Evolutionary conservation across 345 rosid species (phyloP), one percentile per base, ranked within the genome.

Genomic region (Salix purpurea): DNA sequence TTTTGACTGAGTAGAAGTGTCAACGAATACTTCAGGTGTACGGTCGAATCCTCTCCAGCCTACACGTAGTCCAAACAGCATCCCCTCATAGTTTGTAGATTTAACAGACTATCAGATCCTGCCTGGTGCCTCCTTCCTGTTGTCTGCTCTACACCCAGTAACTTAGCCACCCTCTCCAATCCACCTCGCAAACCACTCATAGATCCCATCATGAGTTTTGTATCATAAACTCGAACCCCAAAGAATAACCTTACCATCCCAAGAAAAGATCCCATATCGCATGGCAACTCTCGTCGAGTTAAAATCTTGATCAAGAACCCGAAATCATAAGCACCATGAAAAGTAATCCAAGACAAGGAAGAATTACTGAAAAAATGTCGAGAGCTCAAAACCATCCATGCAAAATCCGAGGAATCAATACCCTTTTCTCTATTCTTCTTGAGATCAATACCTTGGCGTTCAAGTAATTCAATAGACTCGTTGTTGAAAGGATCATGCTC

Each of bases 381-480:
- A 4, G 71, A 40, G 0, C 1, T 16, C 30, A 39, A 3, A 6
- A 68, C 21, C 24, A 68, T 18, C n/a, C 0, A 2, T 0, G 12
- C 39, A 34, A 73, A 78, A 8, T 19, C 32, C 0, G 8, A 26
- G 4, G 73, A 65, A 32, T 39, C 48, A 21, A 73, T 73, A 6
- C 73, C 73, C 34, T 36, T 14, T 2, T 2, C 34, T 7, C 14
- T 65, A 32, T 72, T 67, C 73, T 28, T 65, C 61, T 15, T 44
- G n/a, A 73, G 73, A 44, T 78, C 62, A 2, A 67, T 78, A 1
- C 77, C 73, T 34, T 73, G 50, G 15, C 24, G 48, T 6, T 30
- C 18, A 21, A 78, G 62, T 6, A 78, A 23, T 0, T 42, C 56
- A 4, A 67, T 58, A 0, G 77, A 78, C 2, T 5, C 26, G 26